Conservation (phyloP, 2,329 filamentous ascomycete genomes). For the Talaromyces sp. region DNA sequence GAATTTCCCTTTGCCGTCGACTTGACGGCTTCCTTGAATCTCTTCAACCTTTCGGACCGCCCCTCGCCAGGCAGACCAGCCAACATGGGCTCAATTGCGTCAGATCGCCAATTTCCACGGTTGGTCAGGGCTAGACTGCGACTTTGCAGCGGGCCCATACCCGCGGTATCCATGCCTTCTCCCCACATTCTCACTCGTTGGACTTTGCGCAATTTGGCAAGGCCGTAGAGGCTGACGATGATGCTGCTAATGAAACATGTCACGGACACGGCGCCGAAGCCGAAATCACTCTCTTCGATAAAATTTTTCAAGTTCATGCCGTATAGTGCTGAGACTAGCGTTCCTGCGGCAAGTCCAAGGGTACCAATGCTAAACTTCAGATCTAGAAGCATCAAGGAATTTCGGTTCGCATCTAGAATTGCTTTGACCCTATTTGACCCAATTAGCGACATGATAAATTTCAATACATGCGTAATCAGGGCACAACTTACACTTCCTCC, state of each 20-base stretch:
- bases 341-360: slow-evolving; percentile 88
- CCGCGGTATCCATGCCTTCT: slow-evolving; percentile 43
- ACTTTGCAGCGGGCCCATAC: slow-evolving; percentile 27
- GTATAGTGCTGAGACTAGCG: slow-evolving; percentile 96
- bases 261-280: slow-evolving; percentile 72
- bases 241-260: slow-evolving; percentile 69
- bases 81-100: slow-evolving; percentile 43
- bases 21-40: slow-evolving; percentile 32
- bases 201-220: slow-evolving; percentile 77
- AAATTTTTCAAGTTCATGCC: slow-evolving; percentile 99
- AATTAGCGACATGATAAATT: background rate
- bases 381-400: slow-evolving; percentile 94
- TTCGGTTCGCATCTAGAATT: slow-evolving; percentile 96
- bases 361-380: slow-evolving; percentile 96
- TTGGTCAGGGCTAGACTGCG: slow-evolving; percentile 25
- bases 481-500: slow-evolving; percentile 80
- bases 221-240: slow-evolving; percentile 76
- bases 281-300: slow-evolving; percentile 87
- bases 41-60: slow-evolving; percentile 35
- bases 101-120: slow-evolving; percentile 42
- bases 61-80: slow-evolving; percentile 39
- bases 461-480: background rate
- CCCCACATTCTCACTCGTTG: slow-evolving; percentile 87
- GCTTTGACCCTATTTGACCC: slow-evolving; percentile 72
- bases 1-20: slow-evolving; percentile 19